A percentile compares a stretch with the other conserved stretches of the same genome.
These are phyloP conservation scores for Fraxinus paxiana DNA, from an alignment of 305 asterid genomes.

Conservation along the genomic window DNA sequence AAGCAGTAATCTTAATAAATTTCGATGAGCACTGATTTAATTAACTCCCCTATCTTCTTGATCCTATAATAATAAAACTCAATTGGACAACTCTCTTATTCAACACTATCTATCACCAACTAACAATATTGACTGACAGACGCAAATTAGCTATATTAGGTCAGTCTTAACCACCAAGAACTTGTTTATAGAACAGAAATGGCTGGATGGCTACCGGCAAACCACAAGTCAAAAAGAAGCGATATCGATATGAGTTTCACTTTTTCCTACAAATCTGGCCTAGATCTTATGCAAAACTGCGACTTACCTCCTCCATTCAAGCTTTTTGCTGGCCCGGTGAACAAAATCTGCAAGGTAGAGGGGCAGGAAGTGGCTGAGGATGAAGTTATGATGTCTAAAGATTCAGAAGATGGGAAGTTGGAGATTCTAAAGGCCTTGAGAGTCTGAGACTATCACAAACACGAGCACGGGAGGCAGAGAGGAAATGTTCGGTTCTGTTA, in stretches of 20 bases:
- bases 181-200: slow-evolving; percentile 1
- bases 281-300: slow-evolving; percentile 54
- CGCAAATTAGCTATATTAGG: neutral
- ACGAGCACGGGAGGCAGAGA: slow-evolving; percentile 66
- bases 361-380: slow-evolving; percentile 13
- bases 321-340: slow-evolving; percentile 38
- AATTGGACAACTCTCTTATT: slow-evolving; percentile 12
- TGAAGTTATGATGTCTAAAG: neutral
- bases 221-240: slow-evolving; percentile 23
- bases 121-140: neutral
- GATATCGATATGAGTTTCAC: slow-evolving; percentile 15
- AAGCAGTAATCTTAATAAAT: too few relatives aligned
- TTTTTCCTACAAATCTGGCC: slow-evolving; percentile 21
- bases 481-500: slow-evolving; percentile 29
- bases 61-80: slow-evolving; percentile 3
- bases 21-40: too few relatives aligned
- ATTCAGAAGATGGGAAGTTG: slow-evolving; percentile 28
- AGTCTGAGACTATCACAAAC: slow-evolving; percentile 59
- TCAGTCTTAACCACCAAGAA: neutral
- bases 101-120: slow-evolving; percentile 10
- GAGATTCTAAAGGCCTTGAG: slow-evolving; percentile 51
- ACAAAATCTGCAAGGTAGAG: neutral
- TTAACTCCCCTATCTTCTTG: neutral
- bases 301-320: slow-evolving; percentile 66
- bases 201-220: slow-evolving; percentile 30